phyloP scores from a whole-genome alignment of 106 monocot species.

The Platanthera zijinensis region DNA sequence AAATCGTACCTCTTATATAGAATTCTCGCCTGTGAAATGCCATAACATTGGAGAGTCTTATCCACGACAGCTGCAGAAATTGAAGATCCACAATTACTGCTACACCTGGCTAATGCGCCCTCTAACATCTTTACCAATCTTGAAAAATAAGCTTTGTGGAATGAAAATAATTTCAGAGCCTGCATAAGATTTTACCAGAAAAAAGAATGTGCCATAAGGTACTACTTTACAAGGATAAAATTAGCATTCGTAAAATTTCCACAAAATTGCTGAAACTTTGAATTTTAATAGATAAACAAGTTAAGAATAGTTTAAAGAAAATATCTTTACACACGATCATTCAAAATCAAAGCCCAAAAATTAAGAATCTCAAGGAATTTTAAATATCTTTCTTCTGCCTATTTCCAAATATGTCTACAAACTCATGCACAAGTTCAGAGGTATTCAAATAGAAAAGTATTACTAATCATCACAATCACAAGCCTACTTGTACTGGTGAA shows the following conservation, averaged over 20 bases:
- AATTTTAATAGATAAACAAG: neutral
- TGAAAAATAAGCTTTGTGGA: conserved; percentile 41
- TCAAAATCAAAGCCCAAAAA: neutral
- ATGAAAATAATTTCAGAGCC: conserved; percentile 50
- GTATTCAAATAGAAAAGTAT: neutral
- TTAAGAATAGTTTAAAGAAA: neutral
- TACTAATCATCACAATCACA: too few species aligned
- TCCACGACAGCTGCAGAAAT: conserved; percentile 36
- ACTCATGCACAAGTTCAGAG: neutral
- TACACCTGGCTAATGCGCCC: conserved; percentile 26
- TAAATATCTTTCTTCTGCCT: neutral
- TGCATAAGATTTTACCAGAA: conserved; percentile 11
- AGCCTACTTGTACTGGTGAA: too few species aligned
- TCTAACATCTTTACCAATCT: conserved; percentile 43
- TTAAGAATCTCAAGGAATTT: neutral
- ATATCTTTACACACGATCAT: neutral
- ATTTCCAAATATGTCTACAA: neutral
- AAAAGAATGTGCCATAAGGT: neutral
- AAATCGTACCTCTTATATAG: conserved; percentile 48
- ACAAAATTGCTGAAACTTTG: neutral
- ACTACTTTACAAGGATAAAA: neutral
- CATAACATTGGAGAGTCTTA: conserved; percentile 35
- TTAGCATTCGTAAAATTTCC: neutral
- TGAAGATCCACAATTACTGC: conserved; percentile 24
- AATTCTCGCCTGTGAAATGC: conserved; percentile 43